Percentiles rank a stretch among this genome's conserved stretches.
These are phyloP conservation scores for Helenozyma rhizophorensis DNA, from an alignment of 805 yeast species.

Conservation along the genomic window DNA sequence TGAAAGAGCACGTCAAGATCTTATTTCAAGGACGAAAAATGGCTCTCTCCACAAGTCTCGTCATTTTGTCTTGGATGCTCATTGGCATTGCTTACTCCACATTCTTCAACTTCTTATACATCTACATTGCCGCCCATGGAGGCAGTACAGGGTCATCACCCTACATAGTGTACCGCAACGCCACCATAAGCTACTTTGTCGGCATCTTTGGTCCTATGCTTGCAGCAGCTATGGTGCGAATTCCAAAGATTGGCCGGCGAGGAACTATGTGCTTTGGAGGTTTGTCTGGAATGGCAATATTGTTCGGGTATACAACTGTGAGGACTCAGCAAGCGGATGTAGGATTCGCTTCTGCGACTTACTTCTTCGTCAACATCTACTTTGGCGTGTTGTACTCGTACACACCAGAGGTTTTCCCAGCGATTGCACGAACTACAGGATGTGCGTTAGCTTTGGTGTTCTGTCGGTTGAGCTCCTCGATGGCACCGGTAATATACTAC, in stretches of 20 bases:
- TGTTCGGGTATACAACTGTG: slow-evolving; percentile 20
- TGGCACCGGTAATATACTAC: slow-evolving; percentile 33
- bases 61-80: slow-evolving; percentile 6
- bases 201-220: slow-evolving; percentile 6
- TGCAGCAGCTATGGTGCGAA: slow-evolving; percentile 4
- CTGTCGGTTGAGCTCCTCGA: slow-evolving; percentile 27
- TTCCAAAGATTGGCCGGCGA: slow-evolving; percentile 45
- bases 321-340: slow-evolving; percentile 15
- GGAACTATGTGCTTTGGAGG: slow-evolving; percentile 44
- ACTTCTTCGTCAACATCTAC: slow-evolving; percentile 18
- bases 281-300: slow-evolving; percentile 17
- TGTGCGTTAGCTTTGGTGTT: slow-evolving; percentile 29
- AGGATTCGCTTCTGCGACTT: slow-evolving; percentile 16
- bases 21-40: slow-evolving; percentile 2
- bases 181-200: slow-evolving; percentile 7
- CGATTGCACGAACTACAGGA: slow-evolving; percentile 34
- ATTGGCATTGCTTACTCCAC: slow-evolving; percentile 5
- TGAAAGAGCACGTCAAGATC: slow-evolving; percentile 2
- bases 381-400: slow-evolving; percentile 31
- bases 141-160: slow-evolving; percentile 5
- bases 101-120: slow-evolving; percentile 8
- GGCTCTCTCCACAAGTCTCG: slow-evolving; percentile 5
- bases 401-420: slow-evolving; percentile 34
- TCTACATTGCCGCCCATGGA: slow-evolving; percentile 8
- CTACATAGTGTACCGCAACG: slow-evolving; percentile 7